Conservation (phyloP, 2,329 filamentous ascomycete genomes). For the Tolypocladium endophyticum region DNA sequence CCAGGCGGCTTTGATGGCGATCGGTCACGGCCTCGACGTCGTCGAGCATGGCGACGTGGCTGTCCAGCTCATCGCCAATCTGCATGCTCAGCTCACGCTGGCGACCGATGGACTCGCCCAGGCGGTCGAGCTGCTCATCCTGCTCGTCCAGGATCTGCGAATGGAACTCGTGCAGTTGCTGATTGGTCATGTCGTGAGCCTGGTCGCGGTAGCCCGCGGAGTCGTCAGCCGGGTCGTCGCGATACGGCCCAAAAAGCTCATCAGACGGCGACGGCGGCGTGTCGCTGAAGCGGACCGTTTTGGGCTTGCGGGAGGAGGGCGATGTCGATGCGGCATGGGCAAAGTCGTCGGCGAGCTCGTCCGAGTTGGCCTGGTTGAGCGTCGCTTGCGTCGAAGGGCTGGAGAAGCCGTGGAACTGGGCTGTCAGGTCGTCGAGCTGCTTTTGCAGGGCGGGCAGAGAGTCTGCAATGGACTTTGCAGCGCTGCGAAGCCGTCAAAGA, state of each 20-base stretch:
- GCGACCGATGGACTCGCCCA: slow-evolving; percentile 77
- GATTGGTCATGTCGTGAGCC: slow-evolving; percentile 56
- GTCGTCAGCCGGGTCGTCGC: slow-evolving; percentile 51
- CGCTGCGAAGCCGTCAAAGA: slow-evolving; percentile 20
- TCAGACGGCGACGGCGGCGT: slow-evolving; percentile 31
- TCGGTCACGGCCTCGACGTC: slow-evolving; percentile 79
- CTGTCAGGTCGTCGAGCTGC: slow-evolving; percentile 66
- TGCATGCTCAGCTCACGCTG: slow-evolving; percentile 90
- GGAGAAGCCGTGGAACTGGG: slow-evolving; percentile 66
- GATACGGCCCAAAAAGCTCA: slow-evolving; percentile 48
- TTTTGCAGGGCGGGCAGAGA: slow-evolving; percentile 58
- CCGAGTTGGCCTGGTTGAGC: slow-evolving; percentile 53
- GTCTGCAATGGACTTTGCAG: slow-evolving; percentile 42
- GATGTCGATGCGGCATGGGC: slow-evolving; percentile 43
- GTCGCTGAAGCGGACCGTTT: slow-evolving; percentile 83
- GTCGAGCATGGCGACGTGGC: slow-evolving; percentile 79
- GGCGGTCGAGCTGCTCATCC: slow-evolving; percentile 80
- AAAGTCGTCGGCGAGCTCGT: slow-evolving; percentile 52
- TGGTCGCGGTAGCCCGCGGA: slow-evolving; percentile 49
- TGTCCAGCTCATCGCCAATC: slow-evolving; percentile 92
- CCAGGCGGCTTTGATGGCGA: slow-evolving; percentile 65
- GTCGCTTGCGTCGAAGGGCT: slow-evolving; percentile 37
- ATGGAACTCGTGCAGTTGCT: slow-evolving; percentile 82
- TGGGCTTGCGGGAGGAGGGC: slow-evolving; percentile 31
- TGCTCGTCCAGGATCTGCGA: slow-evolving; percentile 72